Evolutionary conservation across 2,329 filamentous ascomycete genomes (phyloP), one percentile per base, ranked within the genome.

Genomic region (Colletotrichum musicola): DNA sequence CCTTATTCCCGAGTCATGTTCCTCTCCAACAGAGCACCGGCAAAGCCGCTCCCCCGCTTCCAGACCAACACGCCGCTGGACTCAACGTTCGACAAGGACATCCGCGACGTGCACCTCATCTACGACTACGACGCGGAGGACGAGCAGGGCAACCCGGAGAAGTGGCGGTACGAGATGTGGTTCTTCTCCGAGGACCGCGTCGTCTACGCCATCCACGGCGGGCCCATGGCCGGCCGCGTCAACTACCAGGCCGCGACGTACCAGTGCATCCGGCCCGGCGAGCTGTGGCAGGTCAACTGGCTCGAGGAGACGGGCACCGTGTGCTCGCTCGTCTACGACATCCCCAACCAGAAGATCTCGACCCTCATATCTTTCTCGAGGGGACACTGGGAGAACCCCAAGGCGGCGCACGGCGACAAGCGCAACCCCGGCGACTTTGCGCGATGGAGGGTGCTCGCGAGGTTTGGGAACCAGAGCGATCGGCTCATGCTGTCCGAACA

Each of bases 141-240:
- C 62, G 71, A 70, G 2, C 64, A 82, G 1, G 85, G 86, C 10
- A 84, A 84, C 5, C 82, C 85, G 0, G 84, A 88, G 59, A 89
- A 87, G 74, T 89, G 87, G 88, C 82, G 85, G 1, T 89, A 89
- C 72, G 87, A 89, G 68, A 83, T 89, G 73, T 89, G 87, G 87
- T 88, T 88, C 76, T 86, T 85, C 72, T 86, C 83, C n/a, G 77
- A 83, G 18, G 77, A 82, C 62, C 82, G 86, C 4, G 82, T 88
- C 55, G 83, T 89, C 67, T 89, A 89, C 71, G 82, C 83, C 25
- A 89, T 89, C 62, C 86, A 89, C 71, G 86, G 87, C 4, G 87
- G 87, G 0, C 87, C 87, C 3, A 89, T 89, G 87, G 82, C 83
- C 0, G 85, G 86, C 2, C 81, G 85, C 3, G 77, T 78, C 59